Evolutionary conservation across 192 early-diverging fungal species (phyloP).

Genomic region (Podila epigama): DNA sequence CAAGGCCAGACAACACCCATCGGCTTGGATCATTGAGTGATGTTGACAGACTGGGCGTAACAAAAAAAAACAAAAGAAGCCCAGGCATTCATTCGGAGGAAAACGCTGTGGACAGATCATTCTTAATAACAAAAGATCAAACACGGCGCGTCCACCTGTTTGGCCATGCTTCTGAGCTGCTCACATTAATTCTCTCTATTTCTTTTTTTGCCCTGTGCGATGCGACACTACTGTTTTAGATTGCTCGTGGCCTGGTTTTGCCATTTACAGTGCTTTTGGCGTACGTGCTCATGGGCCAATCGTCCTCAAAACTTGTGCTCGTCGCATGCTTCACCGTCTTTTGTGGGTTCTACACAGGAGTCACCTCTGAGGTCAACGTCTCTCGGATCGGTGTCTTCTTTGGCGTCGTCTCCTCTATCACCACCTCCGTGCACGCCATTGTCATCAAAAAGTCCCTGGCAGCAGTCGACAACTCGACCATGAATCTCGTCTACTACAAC

Average conservation of each 20-base stretch:
- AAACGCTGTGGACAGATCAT: too few relatives aligned
- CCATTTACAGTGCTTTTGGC: conserved; percentile 64
- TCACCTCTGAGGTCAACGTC: conserved; percentile 44
- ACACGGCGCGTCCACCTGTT: background rate
- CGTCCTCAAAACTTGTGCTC: conserved; percentile 46
- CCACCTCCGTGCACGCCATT: conserved; percentile 66
- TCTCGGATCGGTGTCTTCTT: conserved; percentile 55
- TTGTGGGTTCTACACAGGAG: conserved; percentile 62
- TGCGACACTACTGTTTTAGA: conserved; percentile 19
- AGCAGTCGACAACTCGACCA: conserved; percentile 56
- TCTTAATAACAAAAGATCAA: too few relatives aligned
- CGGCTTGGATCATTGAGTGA: background rate
- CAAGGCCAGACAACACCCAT: background rate
- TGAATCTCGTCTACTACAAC: conserved; percentile 71
- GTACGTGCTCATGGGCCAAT: conserved; percentile 48
- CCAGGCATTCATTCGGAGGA: too few relatives aligned
- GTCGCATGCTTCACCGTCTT: conserved; percentile 57
- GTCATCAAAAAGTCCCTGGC: conserved; percentile 64
- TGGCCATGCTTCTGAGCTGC: background rate
- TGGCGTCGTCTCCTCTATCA: conserved; percentile 58
- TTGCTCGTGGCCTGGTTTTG: conserved; percentile 64
- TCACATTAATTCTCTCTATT: background rate
- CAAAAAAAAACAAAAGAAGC: too few relatives aligned
- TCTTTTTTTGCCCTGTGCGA: background rate
- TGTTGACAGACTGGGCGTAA: too few relatives aligned